Evolutionary conservation across 768 basidiomycete genomes (phyloP).

Genomic region (Termitomyces titanicus): DNA sequence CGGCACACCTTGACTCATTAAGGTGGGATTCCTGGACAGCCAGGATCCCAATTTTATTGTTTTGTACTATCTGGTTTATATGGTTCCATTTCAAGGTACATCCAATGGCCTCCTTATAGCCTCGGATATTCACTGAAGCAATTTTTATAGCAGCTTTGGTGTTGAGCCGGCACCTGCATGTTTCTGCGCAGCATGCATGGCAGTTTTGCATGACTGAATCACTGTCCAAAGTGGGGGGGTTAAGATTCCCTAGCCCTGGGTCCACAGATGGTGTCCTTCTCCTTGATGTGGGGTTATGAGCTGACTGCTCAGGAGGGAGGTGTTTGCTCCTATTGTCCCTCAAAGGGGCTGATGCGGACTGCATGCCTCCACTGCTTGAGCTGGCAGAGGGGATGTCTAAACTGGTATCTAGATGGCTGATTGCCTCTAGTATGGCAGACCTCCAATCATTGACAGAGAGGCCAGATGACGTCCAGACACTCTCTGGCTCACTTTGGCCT

Average conservation of each 20-base stretch:
- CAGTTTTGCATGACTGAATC: no score
- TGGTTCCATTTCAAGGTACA: background rate
- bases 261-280: background rate
- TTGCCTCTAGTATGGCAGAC: no score
- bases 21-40: background rate
- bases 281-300: background rate
- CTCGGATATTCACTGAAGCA: slow-evolving; percentile 2
- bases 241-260: no score
- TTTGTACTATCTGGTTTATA: background rate
- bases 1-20: no score
- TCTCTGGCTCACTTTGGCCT: background rate
- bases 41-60: slow-evolving; percentile 1
- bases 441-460: no score
- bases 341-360: background rate
- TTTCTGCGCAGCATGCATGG: no score
- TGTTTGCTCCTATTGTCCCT: background rate
- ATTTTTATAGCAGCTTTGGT: slow-evolving; percentile 1
- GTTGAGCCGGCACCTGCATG: background rate
- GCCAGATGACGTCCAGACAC: no score
- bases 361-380: no score
- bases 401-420: background rate
- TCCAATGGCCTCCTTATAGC: background rate
- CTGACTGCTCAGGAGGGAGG: slow-evolving; percentile 3
- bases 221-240: no score
- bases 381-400: background rate